Percentiles rank a stretch among this genome's conserved stretches.
Conservation (phyloP, 139 green algal species). For the Yamagishiella unicocca region DNA sequence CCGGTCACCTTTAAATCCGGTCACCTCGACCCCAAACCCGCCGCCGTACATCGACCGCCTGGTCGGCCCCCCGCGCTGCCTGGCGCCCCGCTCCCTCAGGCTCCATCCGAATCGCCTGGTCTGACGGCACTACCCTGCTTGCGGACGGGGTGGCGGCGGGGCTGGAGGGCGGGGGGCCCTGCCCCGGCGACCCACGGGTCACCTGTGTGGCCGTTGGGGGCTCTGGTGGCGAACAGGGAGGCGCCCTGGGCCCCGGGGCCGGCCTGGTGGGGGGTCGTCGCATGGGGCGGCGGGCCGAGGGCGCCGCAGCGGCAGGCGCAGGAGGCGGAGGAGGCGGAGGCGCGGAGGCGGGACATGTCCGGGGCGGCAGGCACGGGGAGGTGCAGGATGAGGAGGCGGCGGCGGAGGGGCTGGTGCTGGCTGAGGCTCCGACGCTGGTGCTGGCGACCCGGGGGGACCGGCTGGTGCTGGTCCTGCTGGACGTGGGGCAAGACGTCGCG, state of each 20-base stretch:
- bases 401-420: background rate
- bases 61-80: background rate
- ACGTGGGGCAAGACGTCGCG: background rate
- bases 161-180: background rate
- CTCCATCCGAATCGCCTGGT: conserved; percentile 21
- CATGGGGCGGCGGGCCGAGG: background rate
- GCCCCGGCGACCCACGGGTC: background rate
- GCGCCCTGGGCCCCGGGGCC: background rate
- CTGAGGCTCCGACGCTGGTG: background rate
- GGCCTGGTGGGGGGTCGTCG: background rate
- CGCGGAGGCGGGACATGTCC: background rate
- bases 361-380: background rate
- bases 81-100: background rate
- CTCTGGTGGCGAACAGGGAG: no score
- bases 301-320: background rate
- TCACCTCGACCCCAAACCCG: no score
- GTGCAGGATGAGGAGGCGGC: background rate
- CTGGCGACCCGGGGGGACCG: background rate
- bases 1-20: no score
- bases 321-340: background rate
- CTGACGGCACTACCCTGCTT: background rate
- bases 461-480: background rate
- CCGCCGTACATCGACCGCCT: no score
- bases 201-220: background rate
- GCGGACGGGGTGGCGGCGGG: background rate